Percentiles rank a stretch among this genome's conserved stretches.
Evolutionary conservation across 1,284 basidiomycete species (phyloP).

Genomic region (Mycosarcoma maydis): DNA sequence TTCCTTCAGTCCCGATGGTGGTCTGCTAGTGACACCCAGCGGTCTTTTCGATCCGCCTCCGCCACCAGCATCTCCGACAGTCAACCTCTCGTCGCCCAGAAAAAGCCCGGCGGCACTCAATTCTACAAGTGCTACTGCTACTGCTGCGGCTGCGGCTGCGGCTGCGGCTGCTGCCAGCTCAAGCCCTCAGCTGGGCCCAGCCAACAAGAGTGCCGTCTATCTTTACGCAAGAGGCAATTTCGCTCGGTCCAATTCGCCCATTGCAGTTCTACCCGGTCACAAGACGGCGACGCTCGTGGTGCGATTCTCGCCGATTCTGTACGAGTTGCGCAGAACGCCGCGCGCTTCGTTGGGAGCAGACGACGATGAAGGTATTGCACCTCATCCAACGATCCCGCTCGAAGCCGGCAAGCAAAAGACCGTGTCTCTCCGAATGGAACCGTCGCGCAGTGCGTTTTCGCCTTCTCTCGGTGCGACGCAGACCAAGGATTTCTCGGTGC

Average conservation of each 20-base stretch:
- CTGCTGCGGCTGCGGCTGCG: too few species aligned
- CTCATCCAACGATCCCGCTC: constrained; percentile 71
- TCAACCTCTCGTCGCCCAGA: constrained; percentile 35
- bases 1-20: constrained; percentile 93
- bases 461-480: constrained; percentile 12
- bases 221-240: constrained; percentile 96
- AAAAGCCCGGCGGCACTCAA: constrained; percentile 32
- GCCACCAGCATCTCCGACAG: constrained; percentile 44
- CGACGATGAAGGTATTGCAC: constrained; percentile 45
- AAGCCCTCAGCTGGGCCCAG: constrained; percentile 35
- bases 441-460: constrained; percentile 12
- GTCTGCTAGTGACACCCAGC: constrained; percentile 89
- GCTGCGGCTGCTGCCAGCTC: constrained; percentile 3
- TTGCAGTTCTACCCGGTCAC: constrained; percentile 94
- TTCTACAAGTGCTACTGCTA: too few species aligned
- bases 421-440: constrained; percentile 66
- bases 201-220: constrained; percentile 78
- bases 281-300: constrained; percentile 94
- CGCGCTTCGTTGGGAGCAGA: constrained; percentile 1
- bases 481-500: too few species aligned
- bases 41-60: constrained; percentile 77
- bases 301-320: constrained; percentile 90
- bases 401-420: constrained; percentile 76
- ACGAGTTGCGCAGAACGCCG: constrained; percentile 76
- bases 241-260: constrained; percentile 74